phyloP scores from a whole-genome alignment of 805 yeast species.

The Saccharomycopsis javanensis region DNA sequence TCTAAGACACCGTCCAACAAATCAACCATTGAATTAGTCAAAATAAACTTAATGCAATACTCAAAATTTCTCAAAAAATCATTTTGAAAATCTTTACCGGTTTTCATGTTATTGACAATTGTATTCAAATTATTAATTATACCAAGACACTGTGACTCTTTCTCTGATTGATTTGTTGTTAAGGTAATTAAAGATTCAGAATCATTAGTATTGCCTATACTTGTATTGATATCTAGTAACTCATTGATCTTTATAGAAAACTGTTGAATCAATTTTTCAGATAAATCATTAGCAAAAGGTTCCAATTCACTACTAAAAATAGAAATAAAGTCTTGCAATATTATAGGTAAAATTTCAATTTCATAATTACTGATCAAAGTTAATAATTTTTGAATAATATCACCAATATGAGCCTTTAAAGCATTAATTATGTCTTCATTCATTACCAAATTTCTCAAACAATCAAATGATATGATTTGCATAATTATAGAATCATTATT shows the following conservation, averaged over 20 bases:
- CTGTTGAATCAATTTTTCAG: slow-evolving; percentile 50
- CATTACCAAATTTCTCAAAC: slow-evolving; percentile 70
- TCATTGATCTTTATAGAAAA: slow-evolving; percentile 49
- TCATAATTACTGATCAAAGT: slow-evolving; percentile 73
- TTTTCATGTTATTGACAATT: slow-evolving; percentile 56
- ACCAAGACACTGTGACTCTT: slow-evolving; percentile 60
- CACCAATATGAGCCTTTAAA: slow-evolving; percentile 62
- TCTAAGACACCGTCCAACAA: slow-evolving; percentile 58
- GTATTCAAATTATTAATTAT: slow-evolving; percentile 64
- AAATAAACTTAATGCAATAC: slow-evolving; percentile 51
- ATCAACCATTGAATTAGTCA: slow-evolving; percentile 48
- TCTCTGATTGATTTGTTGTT: slow-evolving; percentile 44
- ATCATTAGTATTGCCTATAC: slow-evolving; percentile 6
- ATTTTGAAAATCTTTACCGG: slow-evolving; percentile 19
- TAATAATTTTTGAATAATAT: slow-evolving; percentile 71
- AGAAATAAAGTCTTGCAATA: slow-evolving; percentile 95
- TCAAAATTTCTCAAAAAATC: slow-evolving; percentile 44
- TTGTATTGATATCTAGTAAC: slow-evolving; percentile 38
- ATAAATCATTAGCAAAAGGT: slow-evolving; percentile 72
- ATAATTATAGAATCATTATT: slow-evolving; percentile 51
- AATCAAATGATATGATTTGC: slow-evolving; percentile 79
- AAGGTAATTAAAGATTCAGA: slow-evolving; percentile 24
- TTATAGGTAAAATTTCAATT: slow-evolving; percentile 73
- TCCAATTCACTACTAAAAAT: slow-evolving; percentile 76
- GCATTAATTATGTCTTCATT: slow-evolving; percentile 62